Percentiles rank a stretch among this genome's conserved stretches.
phyloP scores from a whole-genome alignment of 768 basidiomycete genomes.

The Ramaria sp. region DNA sequence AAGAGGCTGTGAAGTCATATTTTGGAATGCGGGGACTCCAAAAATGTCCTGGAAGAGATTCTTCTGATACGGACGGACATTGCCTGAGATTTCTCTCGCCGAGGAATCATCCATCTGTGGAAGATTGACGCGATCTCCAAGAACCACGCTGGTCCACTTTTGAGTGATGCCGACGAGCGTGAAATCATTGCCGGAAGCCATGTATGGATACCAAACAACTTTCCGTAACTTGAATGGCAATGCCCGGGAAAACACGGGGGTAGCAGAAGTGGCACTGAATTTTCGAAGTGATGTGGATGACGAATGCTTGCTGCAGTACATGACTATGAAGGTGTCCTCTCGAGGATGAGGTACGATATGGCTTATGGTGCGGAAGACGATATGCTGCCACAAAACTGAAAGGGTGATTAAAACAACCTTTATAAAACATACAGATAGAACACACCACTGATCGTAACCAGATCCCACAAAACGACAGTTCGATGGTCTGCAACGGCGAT shows the following conservation, averaged over 20 bases:
- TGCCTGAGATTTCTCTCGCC: conserved; percentile 27
- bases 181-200: conserved; percentile 30
- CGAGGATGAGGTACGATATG: conserved; percentile 44
- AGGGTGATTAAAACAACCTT: background rate
- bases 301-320: conserved; percentile 26
- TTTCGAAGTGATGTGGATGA: conserved; percentile 26
- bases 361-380: conserved; percentile 26
- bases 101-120: conserved; percentile 31
- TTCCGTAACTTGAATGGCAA: conserved; percentile 59
- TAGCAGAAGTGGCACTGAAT: conserved; percentile 36
- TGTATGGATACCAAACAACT: conserved; percentile 28
- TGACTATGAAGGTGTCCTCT: conserved; percentile 49
- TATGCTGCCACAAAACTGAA: conserved; percentile 52
- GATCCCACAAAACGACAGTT: conserved; percentile 62
- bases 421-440: conserved; percentile 1
- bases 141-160: conserved; percentile 51
- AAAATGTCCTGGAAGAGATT: conserved; percentile 90
- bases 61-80: conserved; percentile 23
- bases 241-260: conserved; percentile 30
- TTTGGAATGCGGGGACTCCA: conserved; percentile 58
- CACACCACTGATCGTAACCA: conserved; percentile 52
- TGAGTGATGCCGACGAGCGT: conserved; percentile 62
- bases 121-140: conserved; percentile 47
- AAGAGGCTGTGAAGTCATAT: conserved; percentile 13
- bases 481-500: conserved; percentile 41